phyloP scores from a whole-genome alignment of 495 filamentous ascomycete species.

The Collariella sp. region DNA sequence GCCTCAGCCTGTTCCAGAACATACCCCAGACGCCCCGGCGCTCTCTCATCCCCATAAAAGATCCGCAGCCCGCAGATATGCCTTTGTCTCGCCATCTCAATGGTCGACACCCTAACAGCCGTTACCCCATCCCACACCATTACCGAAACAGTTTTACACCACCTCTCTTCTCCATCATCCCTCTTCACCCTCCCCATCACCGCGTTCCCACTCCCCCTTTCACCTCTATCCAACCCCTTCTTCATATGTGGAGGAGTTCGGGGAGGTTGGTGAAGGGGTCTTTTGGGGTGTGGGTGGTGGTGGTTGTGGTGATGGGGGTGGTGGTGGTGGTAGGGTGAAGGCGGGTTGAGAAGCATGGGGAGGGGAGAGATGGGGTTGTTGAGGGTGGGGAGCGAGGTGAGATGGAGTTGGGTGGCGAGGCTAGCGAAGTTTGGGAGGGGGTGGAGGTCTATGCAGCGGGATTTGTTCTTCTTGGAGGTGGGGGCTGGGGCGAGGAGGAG shows the following conservation, averaged over 20 bases:
- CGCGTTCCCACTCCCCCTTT: no score
- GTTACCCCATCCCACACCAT: neutral
- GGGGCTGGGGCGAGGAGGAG: no score
- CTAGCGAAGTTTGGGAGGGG: no score
- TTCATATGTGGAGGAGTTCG: no score
- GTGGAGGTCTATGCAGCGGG: neutral
- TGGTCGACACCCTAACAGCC: constrained; percentile 6
- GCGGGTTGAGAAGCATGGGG: neutral
- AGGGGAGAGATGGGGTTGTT: neutral
- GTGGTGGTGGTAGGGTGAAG: neutral
- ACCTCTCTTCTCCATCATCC: neutral
- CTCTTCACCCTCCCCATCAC: neutral
- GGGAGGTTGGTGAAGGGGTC: no score
- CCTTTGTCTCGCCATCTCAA: constrained; percentile 4
- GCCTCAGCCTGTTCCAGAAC: neutral
- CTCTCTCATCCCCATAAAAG: neutral
- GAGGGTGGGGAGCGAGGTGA: neutral
- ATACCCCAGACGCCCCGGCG: constrained; percentile 3
- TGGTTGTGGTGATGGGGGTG: no score
- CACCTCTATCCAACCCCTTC: no score
- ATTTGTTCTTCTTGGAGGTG: neutral
- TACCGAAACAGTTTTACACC: constrained; percentile 3
- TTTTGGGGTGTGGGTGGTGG: no score
- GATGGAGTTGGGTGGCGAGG: no score
- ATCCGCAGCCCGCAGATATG: constrained; percentile 11